These are phyloP conservation scores for Lentinus polychrous DNA, from an alignment of 1,284 basidiomycete species.

Conservation along the genomic window DNA sequence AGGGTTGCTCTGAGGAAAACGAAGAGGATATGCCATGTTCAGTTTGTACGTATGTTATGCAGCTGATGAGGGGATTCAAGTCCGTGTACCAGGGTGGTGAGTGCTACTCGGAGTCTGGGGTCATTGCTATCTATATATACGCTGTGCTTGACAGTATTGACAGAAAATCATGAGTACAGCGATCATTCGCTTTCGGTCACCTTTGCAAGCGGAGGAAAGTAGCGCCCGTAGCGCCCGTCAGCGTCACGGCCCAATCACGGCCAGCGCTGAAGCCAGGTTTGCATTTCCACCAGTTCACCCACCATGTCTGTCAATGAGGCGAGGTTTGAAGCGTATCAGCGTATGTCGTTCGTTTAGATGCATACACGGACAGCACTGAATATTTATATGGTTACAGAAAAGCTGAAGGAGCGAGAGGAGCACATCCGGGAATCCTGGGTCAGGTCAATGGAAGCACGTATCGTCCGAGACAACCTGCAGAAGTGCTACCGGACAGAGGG, in stretches of 20 bases:
- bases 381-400: constrained; percentile 32
- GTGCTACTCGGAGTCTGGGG: no score
- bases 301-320: constrained; percentile 33
- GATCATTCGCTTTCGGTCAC: no score
- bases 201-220: background rate
- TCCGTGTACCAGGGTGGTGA: no score
- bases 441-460: constrained; percentile 86
- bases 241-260: background rate
- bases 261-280: background rate
- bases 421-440: constrained; percentile 92
- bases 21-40: constrained; percentile 41
- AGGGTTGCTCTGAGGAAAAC: constrained; percentile 40
- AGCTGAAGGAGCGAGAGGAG: constrained; percentile 64
- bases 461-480: constrained; percentile 85
- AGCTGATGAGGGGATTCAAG: no score
- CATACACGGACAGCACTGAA: background rate
- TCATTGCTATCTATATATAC: no score
- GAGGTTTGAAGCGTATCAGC: constrained; percentile 41
- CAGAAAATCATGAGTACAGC: no score
- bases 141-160: no score
- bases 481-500: constrained; percentile 92
- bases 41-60: no score
- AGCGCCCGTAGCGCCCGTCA: background rate
- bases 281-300: constrained; percentile 1
- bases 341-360: constrained; percentile 21